Conservation (phyloP, 306 rosid species). For the Corylus americana region DNA sequence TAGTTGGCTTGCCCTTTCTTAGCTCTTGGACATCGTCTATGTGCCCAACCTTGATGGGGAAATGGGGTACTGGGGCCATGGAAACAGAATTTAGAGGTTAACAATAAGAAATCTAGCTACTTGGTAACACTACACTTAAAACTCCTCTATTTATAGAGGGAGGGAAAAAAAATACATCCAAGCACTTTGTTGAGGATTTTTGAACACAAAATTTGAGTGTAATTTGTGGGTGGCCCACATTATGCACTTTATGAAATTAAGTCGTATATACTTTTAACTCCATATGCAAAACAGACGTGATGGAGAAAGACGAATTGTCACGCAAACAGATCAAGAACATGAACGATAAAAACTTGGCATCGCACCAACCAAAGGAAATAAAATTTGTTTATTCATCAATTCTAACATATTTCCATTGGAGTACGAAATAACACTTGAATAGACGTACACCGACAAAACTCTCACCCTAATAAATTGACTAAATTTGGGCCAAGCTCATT, state of each 20-base stretch:
- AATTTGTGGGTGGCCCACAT: constrained; percentile 27
- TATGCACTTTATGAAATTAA: constrained; percentile 20
- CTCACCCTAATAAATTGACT: too few relatives aligned
- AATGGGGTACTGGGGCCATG: constrained; percentile 73
- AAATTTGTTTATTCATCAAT: too few relatives aligned
- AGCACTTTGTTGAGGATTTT: constrained; percentile 3
- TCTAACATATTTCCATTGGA: too few relatives aligned
- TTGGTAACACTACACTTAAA: constrained; percentile 24
- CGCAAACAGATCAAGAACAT: too few relatives aligned
- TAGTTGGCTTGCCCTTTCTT: constrained; percentile 59
- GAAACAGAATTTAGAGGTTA: constrained; percentile 17
- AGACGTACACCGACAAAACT: too few relatives aligned
- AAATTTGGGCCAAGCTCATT: too few relatives aligned
- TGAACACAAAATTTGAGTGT: neutral
- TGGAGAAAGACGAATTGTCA: neutral
- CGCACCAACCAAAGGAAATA: too few relatives aligned
- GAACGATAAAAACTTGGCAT: too few relatives aligned
- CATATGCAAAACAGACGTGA: neutral
- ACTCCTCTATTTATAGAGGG: constrained; percentile 56
- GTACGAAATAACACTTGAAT: too few relatives aligned
- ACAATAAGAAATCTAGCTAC: constrained; percentile 4
- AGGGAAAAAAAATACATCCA: constrained; percentile 21
- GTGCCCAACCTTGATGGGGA: constrained; percentile 66
- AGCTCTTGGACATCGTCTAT: constrained; percentile 97
- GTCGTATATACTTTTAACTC: neutral